phyloP scores from a whole-genome alignment of 140 eudicot species.

The Senecio squalidus region DNA sequence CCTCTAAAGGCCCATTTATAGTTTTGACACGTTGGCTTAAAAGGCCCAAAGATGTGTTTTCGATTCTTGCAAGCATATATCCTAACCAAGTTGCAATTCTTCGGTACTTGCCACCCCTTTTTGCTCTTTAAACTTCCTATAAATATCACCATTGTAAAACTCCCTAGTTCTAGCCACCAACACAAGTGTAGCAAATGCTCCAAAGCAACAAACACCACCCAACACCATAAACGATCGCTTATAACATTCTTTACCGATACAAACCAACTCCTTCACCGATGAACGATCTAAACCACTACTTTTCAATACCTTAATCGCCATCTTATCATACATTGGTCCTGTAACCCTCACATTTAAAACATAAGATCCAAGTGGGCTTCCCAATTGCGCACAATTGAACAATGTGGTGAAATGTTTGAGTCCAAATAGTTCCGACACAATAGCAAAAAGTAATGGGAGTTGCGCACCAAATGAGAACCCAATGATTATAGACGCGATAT shows the following conservation, averaged over 20 bases:
- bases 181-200: constrained; percentile 51
- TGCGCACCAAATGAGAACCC: constrained; percentile 85
- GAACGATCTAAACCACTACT: constrained; percentile 41
- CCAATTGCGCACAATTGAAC: constrained; percentile 76
- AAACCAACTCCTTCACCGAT: constrained; percentile 51
- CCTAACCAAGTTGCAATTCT: constrained; percentile 5
- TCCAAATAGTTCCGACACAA: constrained; percentile 75
- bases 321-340: constrained; percentile 55
- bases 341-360: constrained; percentile 62
- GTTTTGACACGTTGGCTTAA: no score
- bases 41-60: no score
- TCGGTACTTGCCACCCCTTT: constrained; percentile 12
- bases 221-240: constrained; percentile 43
- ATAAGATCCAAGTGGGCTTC: constrained; percentile 73
- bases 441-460: constrained; percentile 55
- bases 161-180: constrained; percentile 63
- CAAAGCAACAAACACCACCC: constrained; percentile 49
- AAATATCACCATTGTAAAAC: constrained; percentile 58
- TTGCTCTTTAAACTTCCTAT: constrained; percentile 56
- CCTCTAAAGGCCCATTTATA: no score
- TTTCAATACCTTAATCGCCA: constrained; percentile 49
- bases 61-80: no score
- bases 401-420: constrained; percentile 58
- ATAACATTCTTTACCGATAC: constrained; percentile 55
- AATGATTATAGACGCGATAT: constrained; percentile 61